Base-by-base conservation (phyloP, 768 basidiomycete species). In the Leccinellum rugosiceps region DNA sequence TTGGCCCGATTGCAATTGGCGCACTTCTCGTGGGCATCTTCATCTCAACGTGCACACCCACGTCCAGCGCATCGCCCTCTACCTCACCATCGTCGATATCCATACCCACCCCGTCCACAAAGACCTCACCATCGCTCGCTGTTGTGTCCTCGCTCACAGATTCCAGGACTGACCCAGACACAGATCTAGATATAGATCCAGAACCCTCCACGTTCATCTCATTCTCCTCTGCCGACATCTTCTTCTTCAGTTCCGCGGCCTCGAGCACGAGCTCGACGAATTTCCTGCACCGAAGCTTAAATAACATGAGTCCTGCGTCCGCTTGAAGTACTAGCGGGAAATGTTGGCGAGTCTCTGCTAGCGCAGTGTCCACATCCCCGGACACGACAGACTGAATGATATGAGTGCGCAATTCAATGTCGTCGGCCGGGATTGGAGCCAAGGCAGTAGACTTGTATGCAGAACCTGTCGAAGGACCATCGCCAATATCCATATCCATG, bases 191-290 rank as follows among this genome's bases (percentile, higher is more conserved):
- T n/a, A 68, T 55, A 6, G 58, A 56, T 15, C 66, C 67, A 50
- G 53, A 68, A 3, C 52, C 58, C 59, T 67, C 72, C 63, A 61
- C 64, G 57, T 63, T 74, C 59, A 66, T 65, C 43, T 68, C 74
- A 30, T 62, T 63, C 53, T 76, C 77, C 31, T 75, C 76, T 26
- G 68, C 71, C 57, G 78, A 78, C 75, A 85, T 80, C 63, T 75
- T 79, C 73, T 87, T 86, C 75, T 84, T 83, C 58, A 88, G 74
- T 59, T 86, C 88, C 6, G 83, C 80, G 10, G 89, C 84, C 61
- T 85, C 83, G 62, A 92, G 66, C 14, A 91, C 81, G 28, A 92
- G 80, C 71, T 94, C 92, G 46, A 94, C 85, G 65, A 94, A 92
- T 72, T 88, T 90, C 64, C 91, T 81, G 73, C 91, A 92, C 25